Evolutionary conservation across 2,329 filamentous ascomycete genomes (phyloP), one percentile per base, ranked within the genome.

Genomic region (Dendrostoma leiphaemia): DNA sequence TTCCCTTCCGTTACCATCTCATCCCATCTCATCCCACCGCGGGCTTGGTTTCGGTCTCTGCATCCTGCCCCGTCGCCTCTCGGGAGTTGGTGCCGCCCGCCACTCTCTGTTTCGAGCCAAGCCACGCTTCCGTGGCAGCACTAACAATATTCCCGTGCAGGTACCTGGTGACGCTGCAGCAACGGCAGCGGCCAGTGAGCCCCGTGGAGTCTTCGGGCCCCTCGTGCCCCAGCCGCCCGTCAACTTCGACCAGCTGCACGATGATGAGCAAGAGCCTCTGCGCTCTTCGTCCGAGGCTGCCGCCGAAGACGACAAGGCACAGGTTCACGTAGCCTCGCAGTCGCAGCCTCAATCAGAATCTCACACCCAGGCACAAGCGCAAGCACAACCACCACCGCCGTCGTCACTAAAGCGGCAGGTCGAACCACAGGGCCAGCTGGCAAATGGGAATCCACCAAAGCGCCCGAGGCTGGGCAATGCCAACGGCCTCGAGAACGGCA

Each of bases 401-500:
- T 72, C 73, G 60, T 72, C 73, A 57, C 75, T 79, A 63, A 83
- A 84, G 68, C 78, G 81, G 57, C 70, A 71, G 63, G 66, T 71
- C 59, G 74, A 78, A 63, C 68, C 70, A 57, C 74, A 74, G 53
- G 71, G 76, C 59, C 71, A 73, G 60, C 68, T 77, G 63, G 69
- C 74, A 62, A 81, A 82, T 70, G 82, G 78, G 50, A 84, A 81
- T 53, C 78, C 81, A 48, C 70, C 75, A 60, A 86, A 86, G 71
- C 77, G 81, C 63, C 76, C 75, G 61, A 77, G 80, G 64, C 74
- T 86, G 64, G 83, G 77, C 72, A 85, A 85, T 73, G 82, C 82
- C 66, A 81, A 51, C 48, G 55, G 45, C 53, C 49, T 51, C 13
- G 82, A 83, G 64, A 81, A 81, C 67, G 75, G 74, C 62, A 66